phyloP scores from a whole-genome alignment of 352 stramenopile genomes.

The Globisporangium sylvaticum region DNA sequence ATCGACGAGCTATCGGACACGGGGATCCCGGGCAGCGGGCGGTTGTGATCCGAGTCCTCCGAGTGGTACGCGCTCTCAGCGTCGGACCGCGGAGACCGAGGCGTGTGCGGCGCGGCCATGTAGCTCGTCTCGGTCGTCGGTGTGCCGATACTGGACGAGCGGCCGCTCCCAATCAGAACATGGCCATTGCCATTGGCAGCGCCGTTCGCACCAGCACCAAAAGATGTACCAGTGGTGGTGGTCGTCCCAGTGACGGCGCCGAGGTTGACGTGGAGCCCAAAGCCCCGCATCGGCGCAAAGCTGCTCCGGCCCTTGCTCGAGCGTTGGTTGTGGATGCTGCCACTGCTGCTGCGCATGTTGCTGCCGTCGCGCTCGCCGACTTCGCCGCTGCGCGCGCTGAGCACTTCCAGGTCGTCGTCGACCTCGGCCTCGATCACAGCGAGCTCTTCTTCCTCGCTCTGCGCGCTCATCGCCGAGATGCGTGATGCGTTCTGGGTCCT shows the following conservation, averaged over 20 bases:
- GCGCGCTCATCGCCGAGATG: slow-evolving; percentile 43
- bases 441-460: slow-evolving; percentile 61
- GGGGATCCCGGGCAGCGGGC: slow-evolving; percentile 33
- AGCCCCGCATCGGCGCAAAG: slow-evolving; percentile 37
- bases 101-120: slow-evolving; percentile 44
- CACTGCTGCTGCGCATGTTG: slow-evolving; percentile 15
- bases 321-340: slow-evolving; percentile 13
- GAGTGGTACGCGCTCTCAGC: slow-evolving; percentile 60
- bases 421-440: slow-evolving; percentile 74
- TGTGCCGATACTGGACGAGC: slow-evolving; percentile 17
- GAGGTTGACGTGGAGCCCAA: slow-evolving; percentile 61
- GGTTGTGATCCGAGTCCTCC: slow-evolving; percentile 40
- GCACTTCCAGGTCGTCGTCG: slow-evolving; percentile 73
- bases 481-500: slow-evolving; percentile 54
- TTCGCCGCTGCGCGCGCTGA: slow-evolving; percentile 67
- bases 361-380: slow-evolving; percentile 40
- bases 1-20: slow-evolving; percentile 45
- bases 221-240: not conserved
- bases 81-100: slow-evolving; percentile 51
- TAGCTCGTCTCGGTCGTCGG: slow-evolving; percentile 45
- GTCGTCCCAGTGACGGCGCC: slow-evolving; percentile 8
- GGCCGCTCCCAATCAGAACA: not conserved
- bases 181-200: not conserved
- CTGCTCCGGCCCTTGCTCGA: slow-evolving; percentile 22
- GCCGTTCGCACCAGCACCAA: not conserved